Evolutionary conservation across 1,139 yeast genomes (phyloP), one percentile per base, ranked within the genome.

Genomic region (Geotrichum klebahnii): DNA sequence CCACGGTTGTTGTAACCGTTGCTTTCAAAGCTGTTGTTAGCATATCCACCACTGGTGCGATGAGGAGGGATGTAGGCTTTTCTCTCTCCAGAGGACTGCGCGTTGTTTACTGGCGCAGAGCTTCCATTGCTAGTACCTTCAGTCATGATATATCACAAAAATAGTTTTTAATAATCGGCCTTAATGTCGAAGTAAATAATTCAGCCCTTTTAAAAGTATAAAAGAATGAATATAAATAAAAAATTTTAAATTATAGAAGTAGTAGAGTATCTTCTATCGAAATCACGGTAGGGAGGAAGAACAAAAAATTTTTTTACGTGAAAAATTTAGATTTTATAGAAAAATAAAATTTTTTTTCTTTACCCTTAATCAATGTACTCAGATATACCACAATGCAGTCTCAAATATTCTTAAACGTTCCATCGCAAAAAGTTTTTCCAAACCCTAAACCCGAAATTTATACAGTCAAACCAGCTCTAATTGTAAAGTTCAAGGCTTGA

Each of bases 21-120:
- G 10, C 26, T 20, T 16, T 37, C 51, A 12, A 19, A 19, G 38
- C 33, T 33, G 44, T 35, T 29, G 43, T n/a, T n/a, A n/a, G n/a
- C n/a, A n/a, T n/a, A n/a, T n/a, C 24, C 14, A 31, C 35, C 44
- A 20, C 43, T 43, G 19, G 33, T 44, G 40, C 52, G 52, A 40
- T 44, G 46, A 39, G 52, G 52, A 44, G 52, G 52, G 17, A 48
- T 42, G 52, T 48, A 48, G 22, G 52, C 52, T 34, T 38, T 48
- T 23, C 48, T 39, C 33, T 47, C 51, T n/a, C 40, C 17, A 14
- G 42, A n/a, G 29, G 29, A 26, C 29, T 26, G 29, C 29, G 29
- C 29, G 10, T 26, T 26, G 10, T 10, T 26, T 26, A 26, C 44
- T 19, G 51, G 43, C 14, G 51, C 42, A n/a, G 38, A 5, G 22